Evolutionary conservation across 208 protist genomes (phyloP).

Genomic region (Leptomonas pyrrhocoris): DNA sequence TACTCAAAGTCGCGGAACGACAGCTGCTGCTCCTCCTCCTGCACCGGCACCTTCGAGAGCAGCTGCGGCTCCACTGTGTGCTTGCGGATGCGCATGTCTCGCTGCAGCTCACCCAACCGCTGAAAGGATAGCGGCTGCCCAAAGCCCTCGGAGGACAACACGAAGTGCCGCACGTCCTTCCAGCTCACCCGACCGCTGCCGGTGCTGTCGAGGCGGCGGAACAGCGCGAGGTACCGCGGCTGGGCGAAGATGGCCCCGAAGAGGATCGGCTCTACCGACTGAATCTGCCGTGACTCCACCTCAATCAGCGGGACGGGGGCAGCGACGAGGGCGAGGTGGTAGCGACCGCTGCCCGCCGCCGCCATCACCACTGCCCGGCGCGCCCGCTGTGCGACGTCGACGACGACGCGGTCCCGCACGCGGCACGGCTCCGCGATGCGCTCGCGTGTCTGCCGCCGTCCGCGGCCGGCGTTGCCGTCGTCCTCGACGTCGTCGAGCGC

Average conservation of each 20-base stretch:
- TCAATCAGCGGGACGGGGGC: conserved; percentile 96
- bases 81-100: conserved; percentile 59
- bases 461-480: conserved; percentile 12
- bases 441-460: conserved; percentile 5
- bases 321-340: conserved; percentile 89
- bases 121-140: conserved; percentile 54
- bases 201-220: conserved; percentile 97
- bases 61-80: conserved; percentile 55
- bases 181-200: conserved; percentile 64
- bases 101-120: conserved; percentile 57
- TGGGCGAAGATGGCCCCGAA: conserved; percentile 86
- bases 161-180: conserved; percentile 70
- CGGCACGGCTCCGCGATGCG: conserved; percentile 36
- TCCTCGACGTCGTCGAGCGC: conserved; percentile 41
- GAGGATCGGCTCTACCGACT: conserved; percentile 61
- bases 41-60: conserved; percentile 56
- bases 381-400: conserved; percentile 50
- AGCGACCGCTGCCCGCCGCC: conserved; percentile 51
- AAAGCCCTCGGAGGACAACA: conserved; percentile 59
- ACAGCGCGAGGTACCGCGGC: conserved; percentile 95
- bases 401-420: conserved; percentile 64
- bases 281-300: conserved; percentile 74
- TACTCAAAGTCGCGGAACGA: conserved; percentile 75
- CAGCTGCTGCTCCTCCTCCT: conserved; percentile 74
- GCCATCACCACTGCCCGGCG: conserved; percentile 55